Percentiles rank a stretch among this genome's conserved stretches.
Evolutionary conservation across 1,139 yeast species (phyloP).

Genomic region (Yamadazyma friedrichii): DNA sequence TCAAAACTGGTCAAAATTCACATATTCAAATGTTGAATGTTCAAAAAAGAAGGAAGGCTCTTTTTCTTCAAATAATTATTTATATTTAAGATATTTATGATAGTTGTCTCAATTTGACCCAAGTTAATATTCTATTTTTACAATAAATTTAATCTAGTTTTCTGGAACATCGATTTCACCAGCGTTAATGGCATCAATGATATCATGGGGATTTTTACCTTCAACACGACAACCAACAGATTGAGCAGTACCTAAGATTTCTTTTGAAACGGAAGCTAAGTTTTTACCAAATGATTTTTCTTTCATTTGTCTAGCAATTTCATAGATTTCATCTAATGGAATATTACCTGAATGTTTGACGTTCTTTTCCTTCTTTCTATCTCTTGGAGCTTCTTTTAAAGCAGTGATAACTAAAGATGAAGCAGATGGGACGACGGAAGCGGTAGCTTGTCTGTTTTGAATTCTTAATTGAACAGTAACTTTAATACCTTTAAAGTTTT

Average conservation of each 20-base stretch:
- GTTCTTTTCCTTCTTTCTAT: constrained; percentile 99
- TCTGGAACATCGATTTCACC: constrained; percentile 97
- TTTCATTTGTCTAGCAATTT: constrained; percentile 97
- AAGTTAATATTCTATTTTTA: constrained; percentile 14
- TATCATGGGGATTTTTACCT: constrained; percentile 99
- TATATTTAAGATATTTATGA: constrained; percentile 13
- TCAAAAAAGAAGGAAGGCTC: not conserved
- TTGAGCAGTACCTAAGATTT: constrained; percentile 99
- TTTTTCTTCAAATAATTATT: constrained; percentile 7
- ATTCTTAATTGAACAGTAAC: constrained; percentile 98
- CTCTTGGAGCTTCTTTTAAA: constrained; percentile 99
- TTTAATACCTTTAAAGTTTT: constrained; percentile 97
- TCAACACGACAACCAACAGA: constrained; percentile 99
- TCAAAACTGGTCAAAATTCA: constrained; percentile 2
- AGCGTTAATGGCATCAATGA: constrained; percentile 95
- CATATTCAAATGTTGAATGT: not conserved
- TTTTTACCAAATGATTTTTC: constrained; percentile 97
- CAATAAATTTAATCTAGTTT: constrained; percentile 51
- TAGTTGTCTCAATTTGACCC: constrained; percentile 14
- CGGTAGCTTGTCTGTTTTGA: constrained; percentile 99
- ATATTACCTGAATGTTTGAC: constrained; percentile 99
- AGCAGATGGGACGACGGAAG: constrained; percentile 99
- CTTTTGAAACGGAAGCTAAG: constrained; percentile 96
- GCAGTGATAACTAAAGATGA: constrained; percentile 99
- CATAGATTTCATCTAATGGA: constrained; percentile 93